Conservation (phyloP, 441 rosid species). For the Sinapis alba region DNA sequence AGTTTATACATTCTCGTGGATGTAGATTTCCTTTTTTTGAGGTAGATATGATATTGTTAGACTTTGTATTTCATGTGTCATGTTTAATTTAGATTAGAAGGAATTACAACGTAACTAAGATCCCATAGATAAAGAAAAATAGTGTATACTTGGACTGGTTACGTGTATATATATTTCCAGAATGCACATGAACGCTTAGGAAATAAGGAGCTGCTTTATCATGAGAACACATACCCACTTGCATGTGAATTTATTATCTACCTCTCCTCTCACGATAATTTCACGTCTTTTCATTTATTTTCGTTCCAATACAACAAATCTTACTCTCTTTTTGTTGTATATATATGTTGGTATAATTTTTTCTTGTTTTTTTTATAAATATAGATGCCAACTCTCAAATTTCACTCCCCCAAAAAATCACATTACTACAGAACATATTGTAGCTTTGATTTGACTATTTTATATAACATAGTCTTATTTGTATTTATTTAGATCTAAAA, state of each 20-base stretch:
- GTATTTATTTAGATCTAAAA: background rate
- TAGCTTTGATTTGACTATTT: background rate
- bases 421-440: background rate
- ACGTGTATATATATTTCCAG: slow-evolving; percentile 16
- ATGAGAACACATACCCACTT: slow-evolving; percentile 31
- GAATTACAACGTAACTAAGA: background rate
- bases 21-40: slow-evolving; percentile 7
- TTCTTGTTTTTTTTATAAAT: background rate
- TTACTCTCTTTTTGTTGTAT: background rate
- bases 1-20: slow-evolving; percentile 33
- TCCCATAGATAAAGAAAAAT: background rate
- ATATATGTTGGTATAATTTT: background rate
- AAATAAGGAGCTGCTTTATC: slow-evolving; percentile 26
- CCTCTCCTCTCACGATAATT: slow-evolving; percentile 10
- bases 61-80: slow-evolving; percentile 9
- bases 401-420: background rate
- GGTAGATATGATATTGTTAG: slow-evolving; percentile 20
- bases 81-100: background rate
- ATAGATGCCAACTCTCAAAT: slow-evolving; percentile 3
- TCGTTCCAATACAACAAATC: background rate
- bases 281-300: slow-evolving; percentile 30
- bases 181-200: slow-evolving; percentile 34
- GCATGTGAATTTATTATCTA: slow-evolving; percentile 44
- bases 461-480: background rate
- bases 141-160: slow-evolving; percentile 22